These are phyloP conservation scores for Umbilicaria muhlenbergii DNA, from an alignment of 495 filamentous ascomycete genomes.

Conservation along the genomic window DNA sequence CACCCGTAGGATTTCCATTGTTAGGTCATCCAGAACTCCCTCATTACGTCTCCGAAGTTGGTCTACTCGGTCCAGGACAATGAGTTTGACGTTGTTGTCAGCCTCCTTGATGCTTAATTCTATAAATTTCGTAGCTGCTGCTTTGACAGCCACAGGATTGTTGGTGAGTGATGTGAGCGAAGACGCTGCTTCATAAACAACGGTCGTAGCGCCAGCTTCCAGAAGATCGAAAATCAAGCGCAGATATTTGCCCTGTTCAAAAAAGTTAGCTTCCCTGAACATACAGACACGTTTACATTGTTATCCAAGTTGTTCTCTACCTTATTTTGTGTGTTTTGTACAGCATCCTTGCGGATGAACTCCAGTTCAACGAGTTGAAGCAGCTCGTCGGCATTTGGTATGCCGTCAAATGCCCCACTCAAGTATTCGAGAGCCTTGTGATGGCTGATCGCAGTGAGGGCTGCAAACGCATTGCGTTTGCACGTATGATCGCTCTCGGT, in stretches of 20 bases:
- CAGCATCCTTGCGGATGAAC: slow-evolving; percentile 95
- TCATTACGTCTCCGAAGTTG: slow-evolving; percentile 83
- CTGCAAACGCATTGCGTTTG: slow-evolving; percentile 96
- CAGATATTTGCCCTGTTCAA: slow-evolving; percentile 52
- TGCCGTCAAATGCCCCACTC: slow-evolving; percentile 79
- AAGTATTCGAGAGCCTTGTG: slow-evolving; percentile 85
- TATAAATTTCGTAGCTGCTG: slow-evolving; percentile 88
- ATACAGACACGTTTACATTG: slow-evolving; percentile 3
- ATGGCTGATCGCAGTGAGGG: slow-evolving; percentile 79
- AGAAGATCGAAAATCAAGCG: slow-evolving; percentile 93
- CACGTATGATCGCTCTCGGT: slow-evolving; percentile 87
- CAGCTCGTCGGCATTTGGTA: slow-evolving; percentile 86
- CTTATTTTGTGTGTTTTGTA: slow-evolving; percentile 88
- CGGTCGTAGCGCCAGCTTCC: slow-evolving; percentile 82
- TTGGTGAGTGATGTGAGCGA: slow-evolving; percentile 87
- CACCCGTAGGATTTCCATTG: slow-evolving; percentile 98
- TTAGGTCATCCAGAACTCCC: slow-evolving; percentile 83
- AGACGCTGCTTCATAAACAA: slow-evolving; percentile 96
- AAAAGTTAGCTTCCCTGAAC: neutral
- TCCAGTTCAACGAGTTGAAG: slow-evolving; percentile 87
- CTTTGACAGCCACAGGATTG: slow-evolving; percentile 96
- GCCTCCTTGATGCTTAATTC: slow-evolving; percentile 93
- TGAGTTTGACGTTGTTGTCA: slow-evolving; percentile 98
- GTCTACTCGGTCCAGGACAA: slow-evolving; percentile 89
- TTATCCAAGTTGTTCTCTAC: slow-evolving; percentile 20